Base-by-base conservation (phyloP, 257 asterid species). In the Nicotiana undulata region DNA sequence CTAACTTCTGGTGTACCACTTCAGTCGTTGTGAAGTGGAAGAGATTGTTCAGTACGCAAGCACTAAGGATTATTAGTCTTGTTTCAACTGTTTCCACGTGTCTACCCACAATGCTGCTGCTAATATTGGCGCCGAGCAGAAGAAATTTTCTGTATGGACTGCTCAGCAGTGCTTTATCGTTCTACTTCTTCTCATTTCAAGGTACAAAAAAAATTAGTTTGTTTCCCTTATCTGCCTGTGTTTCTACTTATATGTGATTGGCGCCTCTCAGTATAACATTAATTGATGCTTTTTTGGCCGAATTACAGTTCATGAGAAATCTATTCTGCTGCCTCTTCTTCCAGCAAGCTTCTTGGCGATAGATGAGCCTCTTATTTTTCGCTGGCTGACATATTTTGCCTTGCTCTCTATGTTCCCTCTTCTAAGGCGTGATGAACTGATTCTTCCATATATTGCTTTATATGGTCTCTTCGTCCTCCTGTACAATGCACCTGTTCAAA, bases 121-220 rank as follows among this genome's bases (percentile, higher is more conserved):
- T 90, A 81, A 75, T 91, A 65, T 51, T 88, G 89, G 85, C 86
- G 66, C 98, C 99, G 65, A 90, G 88, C 82, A 91, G 88, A 86
- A 86, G 81, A 20, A 89, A 92, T 84, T 94, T 96, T 87, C 91
- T 96, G 17, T 89, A 87, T 76, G 94, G 98, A 76, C 87, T 96
- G 90, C 90, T 96, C 40, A 96, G 92, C 87, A 86, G 98, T 79
- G 83, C 97, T 84, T 83, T 94, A 66, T 86, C 98, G 56, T 96
- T 96, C 86, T 96, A 94, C 92, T 85, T 96, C 37, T 96, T 96
- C 87, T 92, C 99, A 80, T 96, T 90, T 91, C 99, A 96, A 94
- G 99, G 99, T 94, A 93, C 61, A 75, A 81, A 58, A 29, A 29
- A 79, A 37, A 76, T 59, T 28, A 81, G 34, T 37, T 66, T 76